Base-by-base conservation (phyloP, 768 basidiomycete species). In the Suillus cothurnatus region DNA sequence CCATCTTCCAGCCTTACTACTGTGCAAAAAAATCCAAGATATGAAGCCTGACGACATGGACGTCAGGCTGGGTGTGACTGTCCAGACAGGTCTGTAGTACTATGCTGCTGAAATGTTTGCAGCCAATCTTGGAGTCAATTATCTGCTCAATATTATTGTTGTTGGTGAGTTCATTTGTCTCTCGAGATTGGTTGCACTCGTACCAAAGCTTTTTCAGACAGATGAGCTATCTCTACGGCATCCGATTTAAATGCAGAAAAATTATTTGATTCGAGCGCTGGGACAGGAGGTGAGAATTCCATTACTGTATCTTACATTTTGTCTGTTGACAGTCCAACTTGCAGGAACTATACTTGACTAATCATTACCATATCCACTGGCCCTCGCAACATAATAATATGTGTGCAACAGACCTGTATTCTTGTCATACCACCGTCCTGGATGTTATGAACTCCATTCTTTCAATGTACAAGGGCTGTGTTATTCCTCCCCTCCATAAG, bases 321-420 rank as follows among this genome's bases (percentile, higher is more conserved):
- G 23, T 49, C 1, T 23, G 62, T 64, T 57, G 47, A 59, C 32
- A 36, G 57, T 6, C 63, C 8, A 26, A 21, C 50, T 55, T 47
- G 5, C 32, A 91, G 93, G 97, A 99, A 81, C 80, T 97, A 36
- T 98, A 97, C 73, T 81, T 86, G 0, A 80, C 91, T 73, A 84
- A 93, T 47, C 99, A 94, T 79, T 85, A 93, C 50, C 77, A 76
- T 15, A 97, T 99, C 60, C 75, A 94, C 74, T 99, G 96, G 94
- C 91, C 94, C 1, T 85, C 88, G 15, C 94, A 97, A 66, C 88
- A 95, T 26, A 96, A 95, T 74, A 91, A 95, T 67, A 80, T 98
- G 47, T 86, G 85, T 68, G 73, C 83, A 49, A 85, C 85, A 28
- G 97, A 99, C 74, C 76, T 96, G 38, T 99, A 98, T 73, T 79